Evolutionary conservation across 31 red algal species (phyloP).

Genomic region (Asparagopsis taxiformis): DNA sequence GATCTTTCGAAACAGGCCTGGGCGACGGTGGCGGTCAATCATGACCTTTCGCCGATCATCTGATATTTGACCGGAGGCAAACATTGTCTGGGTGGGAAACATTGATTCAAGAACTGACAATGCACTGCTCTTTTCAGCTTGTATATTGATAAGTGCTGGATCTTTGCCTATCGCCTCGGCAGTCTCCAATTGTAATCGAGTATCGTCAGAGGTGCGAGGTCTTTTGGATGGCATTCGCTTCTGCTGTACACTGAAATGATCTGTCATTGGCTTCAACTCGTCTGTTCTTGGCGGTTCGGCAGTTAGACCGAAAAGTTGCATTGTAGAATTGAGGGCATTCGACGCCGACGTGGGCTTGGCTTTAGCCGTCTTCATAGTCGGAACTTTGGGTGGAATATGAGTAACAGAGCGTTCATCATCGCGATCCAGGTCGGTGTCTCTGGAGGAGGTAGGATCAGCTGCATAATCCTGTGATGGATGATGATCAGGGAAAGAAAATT

Average conservation of each 20-base stretch:
- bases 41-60: neutral
- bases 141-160: neutral
- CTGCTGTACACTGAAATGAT: neutral
- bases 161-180: neutral
- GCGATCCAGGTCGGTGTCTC: neutral
- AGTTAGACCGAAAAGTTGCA: neutral
- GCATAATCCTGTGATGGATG: neutral
- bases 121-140: conserved; percentile 1
- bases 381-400: neutral
- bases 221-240: neutral
- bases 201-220: neutral
- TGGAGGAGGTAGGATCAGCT: neutral
- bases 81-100: neutral
- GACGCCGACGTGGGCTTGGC: neutral
- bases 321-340: neutral
- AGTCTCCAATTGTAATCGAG: neutral
- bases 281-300: neutral
- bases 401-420: neutral
- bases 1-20: neutral
- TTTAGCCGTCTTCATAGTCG: neutral
- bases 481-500: neutral
- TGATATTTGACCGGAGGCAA: neutral
- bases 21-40: neutral
- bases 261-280: neutral
- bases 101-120: conserved; percentile 2